These are phyloP conservation scores for Trichosporon asahii DNA, from an alignment of 1,284 basidiomycete species.

Conservation along the genomic window DNA sequence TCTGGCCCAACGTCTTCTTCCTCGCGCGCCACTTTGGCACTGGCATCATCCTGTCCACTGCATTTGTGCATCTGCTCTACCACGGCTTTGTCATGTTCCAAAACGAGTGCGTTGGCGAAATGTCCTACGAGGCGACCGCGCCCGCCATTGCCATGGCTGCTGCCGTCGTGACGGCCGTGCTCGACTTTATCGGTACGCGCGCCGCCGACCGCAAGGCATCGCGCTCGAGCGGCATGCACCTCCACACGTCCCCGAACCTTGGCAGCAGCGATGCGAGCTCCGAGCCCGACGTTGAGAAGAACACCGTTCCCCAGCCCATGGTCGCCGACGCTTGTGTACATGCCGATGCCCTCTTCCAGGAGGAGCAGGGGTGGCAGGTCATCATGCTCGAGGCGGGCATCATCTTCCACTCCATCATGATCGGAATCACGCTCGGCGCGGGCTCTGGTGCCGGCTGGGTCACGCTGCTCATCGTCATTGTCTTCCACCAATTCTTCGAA, in stretches of 20 bases:
- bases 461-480: slow-evolving; percentile 32
- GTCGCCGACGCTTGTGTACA: slow-evolving; percentile 11
- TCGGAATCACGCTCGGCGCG: slow-evolving; percentile 32
- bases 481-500: slow-evolving; percentile 38
- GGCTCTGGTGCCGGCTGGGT: slow-evolving; percentile 30
- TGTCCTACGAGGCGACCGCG: slow-evolving; percentile 51
- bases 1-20: slow-evolving; percentile 45
- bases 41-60: slow-evolving; percentile 22
- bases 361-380: slow-evolving; percentile 24
- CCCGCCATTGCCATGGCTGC: slow-evolving; percentile 51
- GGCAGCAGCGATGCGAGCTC: background rate
- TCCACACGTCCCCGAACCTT: background rate
- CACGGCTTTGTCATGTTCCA: slow-evolving; percentile 52
- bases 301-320: background rate
- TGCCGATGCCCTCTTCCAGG: slow-evolving; percentile 16
- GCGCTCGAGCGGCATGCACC: background rate
- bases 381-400: slow-evolving; percentile 51
- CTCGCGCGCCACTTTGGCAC: slow-evolving; percentile 47
- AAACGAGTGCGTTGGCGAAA: slow-evolving; percentile 53
- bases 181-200: slow-evolving; percentile 44
- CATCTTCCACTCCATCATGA: slow-evolving; percentile 45
- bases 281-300: slow-evolving; percentile 2
- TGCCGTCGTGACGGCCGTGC: slow-evolving; percentile 37
- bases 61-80: slow-evolving; percentile 47
- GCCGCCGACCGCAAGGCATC: background rate